Conservation (phyloP, 305 asterid species). For the Fraxinus dipetala region DNA sequence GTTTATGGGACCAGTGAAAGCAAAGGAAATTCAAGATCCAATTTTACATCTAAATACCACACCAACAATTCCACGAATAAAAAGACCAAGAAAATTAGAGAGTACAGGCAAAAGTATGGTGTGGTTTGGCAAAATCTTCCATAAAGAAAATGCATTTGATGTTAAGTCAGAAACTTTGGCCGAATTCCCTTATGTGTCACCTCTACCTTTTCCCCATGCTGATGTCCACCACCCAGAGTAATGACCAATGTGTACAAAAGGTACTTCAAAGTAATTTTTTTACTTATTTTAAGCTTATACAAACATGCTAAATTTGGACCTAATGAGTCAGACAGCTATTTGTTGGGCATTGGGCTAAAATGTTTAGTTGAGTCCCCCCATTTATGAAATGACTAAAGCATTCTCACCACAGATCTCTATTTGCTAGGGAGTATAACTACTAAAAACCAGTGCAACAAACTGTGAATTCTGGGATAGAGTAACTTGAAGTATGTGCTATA, state of each 20-base stretch:
- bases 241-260: neutral
- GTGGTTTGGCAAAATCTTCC: neutral
- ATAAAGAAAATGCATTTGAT: neutral
- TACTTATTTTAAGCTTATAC: neutral
- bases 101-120: neutral
- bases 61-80: too few relatives aligned
- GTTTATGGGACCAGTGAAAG: neutral
- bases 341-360: neutral
- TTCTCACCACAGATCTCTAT: too few relatives aligned
- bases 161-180: neutral
- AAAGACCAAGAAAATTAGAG: neutral
- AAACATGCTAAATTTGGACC: neutral
- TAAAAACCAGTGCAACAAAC: neutral
- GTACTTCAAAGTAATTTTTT: neutral
- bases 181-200: neutral
- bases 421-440: neutral
- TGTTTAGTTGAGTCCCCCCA: too few relatives aligned
- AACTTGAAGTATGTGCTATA: neutral
- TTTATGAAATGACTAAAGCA: too few relatives aligned
- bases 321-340: neutral
- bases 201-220: neutral
- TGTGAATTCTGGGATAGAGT: neutral
- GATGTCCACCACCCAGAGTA: neutral
- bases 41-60: neutral
- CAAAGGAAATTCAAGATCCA: neutral